Base-by-base conservation (phyloP, 2,329 filamentous ascomycete species). In the Talaromyces pinophilus region DNA sequence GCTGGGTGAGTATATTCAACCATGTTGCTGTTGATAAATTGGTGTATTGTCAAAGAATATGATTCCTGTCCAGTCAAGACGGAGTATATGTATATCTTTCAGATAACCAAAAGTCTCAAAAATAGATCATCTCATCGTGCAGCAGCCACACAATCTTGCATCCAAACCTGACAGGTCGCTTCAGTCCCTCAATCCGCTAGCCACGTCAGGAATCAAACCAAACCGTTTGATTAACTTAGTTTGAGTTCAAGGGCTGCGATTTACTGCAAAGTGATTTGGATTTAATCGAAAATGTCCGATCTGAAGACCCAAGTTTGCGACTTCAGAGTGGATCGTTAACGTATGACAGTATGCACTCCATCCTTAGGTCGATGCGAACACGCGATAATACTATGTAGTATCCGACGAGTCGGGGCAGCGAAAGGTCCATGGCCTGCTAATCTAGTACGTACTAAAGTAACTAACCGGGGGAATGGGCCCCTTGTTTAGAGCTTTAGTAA, bases 51-150 rank as follows among this genome's bases (percentile, higher is more conserved):
- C 10, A 19, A 22, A 35, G n/a, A 57, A 38, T 19, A 19, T 5
- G 25, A n/a, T 22, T 35, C 8, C 35, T 13, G 11, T 19, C n/a
- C 1, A 13, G 33, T 22, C 11, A 13, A 38, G 33, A 54, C 30
- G 19, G 52, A 55, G 19, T 25, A 57, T 57, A 57, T 25, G 40
- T 57, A 57, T 38, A 38, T 57, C 25, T 19, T 28, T 22, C 2
- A 13, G 35, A 38, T 38, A 54, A n/a, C 33, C n/a, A 40, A 38
- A 40, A 42, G 33, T 59, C 57, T 60, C 57, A 46, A 60, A 46
- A 60, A 44, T 46, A 60, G 57, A 60, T 30, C 55, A 60, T 42
- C 17, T 35, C 30, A 55, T 55, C 30, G 30, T 15, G 30, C 52
- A 55, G 52, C 30, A 38, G 10, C 54, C 54, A 35, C 50, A 55